Evolutionary conservation across 306 rosid genomes (phyloP).

Genomic region (Vigna mungo): DNA sequence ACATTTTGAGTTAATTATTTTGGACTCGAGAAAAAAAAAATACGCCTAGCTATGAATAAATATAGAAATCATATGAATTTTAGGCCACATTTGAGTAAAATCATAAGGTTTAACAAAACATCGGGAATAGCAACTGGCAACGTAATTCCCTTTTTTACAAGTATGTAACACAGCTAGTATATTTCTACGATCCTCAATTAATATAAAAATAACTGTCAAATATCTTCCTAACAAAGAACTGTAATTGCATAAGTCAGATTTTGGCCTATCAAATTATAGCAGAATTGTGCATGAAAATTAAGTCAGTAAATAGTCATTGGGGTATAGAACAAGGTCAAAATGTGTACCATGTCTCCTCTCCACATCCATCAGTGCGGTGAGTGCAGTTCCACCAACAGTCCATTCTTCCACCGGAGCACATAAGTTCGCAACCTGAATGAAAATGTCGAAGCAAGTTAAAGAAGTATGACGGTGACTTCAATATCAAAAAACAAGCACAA

Average conservation of each 20-base stretch:
- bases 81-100: background rate
- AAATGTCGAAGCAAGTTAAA: conserved; percentile 18
- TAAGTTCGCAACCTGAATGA: conserved; percentile 84
- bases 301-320: background rate
- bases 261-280: conserved; percentile 15
- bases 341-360: conserved; percentile 96
- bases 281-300: conserved; percentile 13
- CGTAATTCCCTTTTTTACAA: background rate
- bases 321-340: conserved; percentile 25
- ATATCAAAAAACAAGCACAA: conserved; percentile 15
- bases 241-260: background rate
- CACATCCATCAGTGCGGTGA: conserved; percentile 91
- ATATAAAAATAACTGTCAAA: background rate
- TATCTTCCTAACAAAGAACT: background rate
- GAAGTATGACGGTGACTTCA: conserved; percentile 27
- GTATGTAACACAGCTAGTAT: background rate
- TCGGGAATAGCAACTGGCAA: background rate
- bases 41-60: background rate
- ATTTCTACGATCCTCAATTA: background rate
- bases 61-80: background rate
- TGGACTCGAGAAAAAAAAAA: background rate
- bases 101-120: background rate
- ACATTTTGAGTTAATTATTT: conserved; percentile 4
- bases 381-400: conserved; percentile 95
- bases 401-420: conserved; percentile 92